Evolutionary conservation across 345 rosid genomes (phyloP), one percentile per base, ranked within the genome.

Genomic region (Dovyalis caffra): DNA sequence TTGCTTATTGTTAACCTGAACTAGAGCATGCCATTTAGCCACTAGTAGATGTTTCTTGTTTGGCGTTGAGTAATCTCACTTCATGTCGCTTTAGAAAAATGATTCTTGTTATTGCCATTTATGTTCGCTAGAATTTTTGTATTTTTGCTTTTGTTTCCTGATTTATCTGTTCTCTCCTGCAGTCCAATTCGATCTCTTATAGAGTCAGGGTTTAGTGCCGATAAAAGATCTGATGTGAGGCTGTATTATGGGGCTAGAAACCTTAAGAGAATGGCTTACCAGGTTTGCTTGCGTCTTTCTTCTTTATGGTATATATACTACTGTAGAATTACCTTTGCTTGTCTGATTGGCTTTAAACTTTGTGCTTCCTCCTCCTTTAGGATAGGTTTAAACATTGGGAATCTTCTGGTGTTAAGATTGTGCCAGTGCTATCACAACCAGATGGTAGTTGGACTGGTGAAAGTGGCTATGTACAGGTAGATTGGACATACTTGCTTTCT

Each of bases 301-400:
- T 32, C 38, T 12, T 23, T 21, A 0, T 58, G 31, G 56, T 40
- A 37, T 40, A 16, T n/a, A 0, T 43, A 40, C 40, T 57, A 20
- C 5, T 21, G 12, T 67, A 18, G 60, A n/a, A 66, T 72, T 58
- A 23, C 21, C 49, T 1, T 49, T 47, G 16, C 56, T 20, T 49
- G 15, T 62, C 28, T 37, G 20, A 31, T 63, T 73, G 69, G 64
- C 38, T 40, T 57, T 74, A 64, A 66, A 69, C 15, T 9, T 73
- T 32, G 21, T 83, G 26, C 40, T 43, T 77, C 8, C 78, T 58
- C 51, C 20, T 75, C 16, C 70, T 79, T 58, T 83, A 93, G 98
- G 97, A 95, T 75, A 88, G 92, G 79, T 95, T 95, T 82, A 87
- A 88, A 79, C 88, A 85, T 62, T 95, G 99, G 99, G 99, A 90